A percentile compares a stretch with the other conserved stretches of the same genome.
phyloP scores from a whole-genome alignment of 495 filamentous ascomycete genomes.

The Choiromyces venosus region DNA sequence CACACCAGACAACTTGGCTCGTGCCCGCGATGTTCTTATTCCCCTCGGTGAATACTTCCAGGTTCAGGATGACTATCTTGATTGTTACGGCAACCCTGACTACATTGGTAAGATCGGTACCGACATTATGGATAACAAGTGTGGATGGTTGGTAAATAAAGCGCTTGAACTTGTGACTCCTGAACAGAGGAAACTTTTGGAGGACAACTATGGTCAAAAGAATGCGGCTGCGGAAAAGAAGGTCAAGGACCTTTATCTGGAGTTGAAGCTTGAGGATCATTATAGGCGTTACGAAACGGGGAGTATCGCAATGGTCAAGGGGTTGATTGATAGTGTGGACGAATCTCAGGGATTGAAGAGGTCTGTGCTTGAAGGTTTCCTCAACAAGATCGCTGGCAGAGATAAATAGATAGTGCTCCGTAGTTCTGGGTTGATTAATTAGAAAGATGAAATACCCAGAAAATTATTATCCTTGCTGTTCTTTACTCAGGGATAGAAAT shows the following conservation, averaged over 20 bases:
- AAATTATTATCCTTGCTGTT: background rate
- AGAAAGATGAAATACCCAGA: background rate
- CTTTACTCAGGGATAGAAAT: background rate
- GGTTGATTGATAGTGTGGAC: constrained; percentile 71
- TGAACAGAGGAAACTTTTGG: constrained; percentile 74
- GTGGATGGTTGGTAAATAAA: constrained; percentile 94
- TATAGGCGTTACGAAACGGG: constrained; percentile 88
- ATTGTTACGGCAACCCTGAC: constrained; percentile 87
- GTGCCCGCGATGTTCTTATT: constrained; percentile 85
- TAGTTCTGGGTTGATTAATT: background rate
- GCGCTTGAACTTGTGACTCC: constrained; percentile 69
- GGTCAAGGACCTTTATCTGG: constrained; percentile 81
- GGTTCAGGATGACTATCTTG: constrained; percentile 96
- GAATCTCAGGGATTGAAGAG: constrained; percentile 82
- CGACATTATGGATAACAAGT: constrained; percentile 99
- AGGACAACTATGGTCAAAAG: constrained; percentile 86
- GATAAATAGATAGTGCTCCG: constrained; percentile 60
- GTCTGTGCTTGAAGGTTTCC: constrained; percentile 80
- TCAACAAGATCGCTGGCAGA: constrained; percentile 94
- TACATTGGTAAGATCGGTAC: constrained; percentile 96
- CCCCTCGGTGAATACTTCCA: constrained; percentile 99
- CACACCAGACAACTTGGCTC: constrained; percentile 74
- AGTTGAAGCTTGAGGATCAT: constrained; percentile 70
- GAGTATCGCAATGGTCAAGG: constrained; percentile 64
- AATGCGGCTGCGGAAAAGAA: constrained; percentile 68